Base-by-base conservation (phyloP, 2,329 filamentous ascomycete genomes). In the Fusarium nanum region DNA sequence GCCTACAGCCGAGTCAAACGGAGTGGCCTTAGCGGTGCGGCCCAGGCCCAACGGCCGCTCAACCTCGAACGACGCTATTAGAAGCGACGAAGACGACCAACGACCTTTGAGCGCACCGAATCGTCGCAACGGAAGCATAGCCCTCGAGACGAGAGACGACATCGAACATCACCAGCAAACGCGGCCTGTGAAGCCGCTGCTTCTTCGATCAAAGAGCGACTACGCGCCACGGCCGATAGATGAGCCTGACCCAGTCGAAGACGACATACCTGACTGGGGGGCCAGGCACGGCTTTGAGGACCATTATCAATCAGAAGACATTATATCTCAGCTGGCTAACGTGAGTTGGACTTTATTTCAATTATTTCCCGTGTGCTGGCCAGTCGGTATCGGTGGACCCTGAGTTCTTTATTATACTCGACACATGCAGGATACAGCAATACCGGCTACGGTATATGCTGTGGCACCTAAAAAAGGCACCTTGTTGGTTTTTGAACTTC, bases 261-360 rank as follows among this genome's bases (percentile, higher is more conserved):
- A 85, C 6, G 84, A 85, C 44, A 78, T 84, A 32, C 80, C 81
- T 45, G 83, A 85, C 71, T 87, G 85, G 84, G 87, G 87, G 10
- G 86, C 86, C 79, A 88, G 94, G 50, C 94, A 98, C 82, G 94
- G 94, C 49, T 98, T 96, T 83, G 93, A 97, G 77, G 92, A 94
- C 73, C 93, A 97, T 79, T 94, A 97, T 78, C 92, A 93, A 77
- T 97, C 92, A 7, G 92, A 94, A 73, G 93, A 97, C 77, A 94
- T 97, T 75, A 92, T 97, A 74, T 92, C 92, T 60, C 88, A 94
- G 71, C 85, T 97, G 69, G 93, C 92, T 55, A 94, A 91, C 78
- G 92, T 94, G 82, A 83, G 90, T 86, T 72, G 52, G 47, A 56
- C 47, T 60, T 67, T 20, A 48, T 48, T 63, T 68, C 64, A 48